phyloP scores from a whole-genome alignment of 345 rosid genomes.

The Raphanus raphanistrum region DNA sequence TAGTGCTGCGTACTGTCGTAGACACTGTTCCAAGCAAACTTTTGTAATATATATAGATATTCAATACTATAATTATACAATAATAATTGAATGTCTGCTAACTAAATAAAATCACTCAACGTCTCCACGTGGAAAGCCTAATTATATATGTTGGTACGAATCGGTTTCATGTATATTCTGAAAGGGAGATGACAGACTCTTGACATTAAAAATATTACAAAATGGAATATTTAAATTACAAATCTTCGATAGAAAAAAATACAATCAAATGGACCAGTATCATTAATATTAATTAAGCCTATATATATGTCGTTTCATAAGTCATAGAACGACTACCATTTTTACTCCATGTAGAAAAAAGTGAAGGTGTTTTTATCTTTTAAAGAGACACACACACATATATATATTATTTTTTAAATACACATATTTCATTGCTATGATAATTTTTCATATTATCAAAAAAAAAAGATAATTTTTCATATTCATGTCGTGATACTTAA shows the following conservation, averaged over 20 bases:
- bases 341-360: neutral
- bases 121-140: slow-evolving; percentile 27
- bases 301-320: neutral
- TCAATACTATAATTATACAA: neutral
- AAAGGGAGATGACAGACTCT: neutral
- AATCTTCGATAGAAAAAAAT: neutral
- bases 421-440: neutral
- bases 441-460: slow-evolving; percentile 1
- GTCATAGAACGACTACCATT: neutral
- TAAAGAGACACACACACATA: no score
- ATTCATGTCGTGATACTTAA: neutral
- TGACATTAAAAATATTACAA: neutral
- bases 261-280: neutral
- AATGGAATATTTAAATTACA: neutral
- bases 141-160: slow-evolving; percentile 12
- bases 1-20: slow-evolving; percentile 22
- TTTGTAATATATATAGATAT: neutral
- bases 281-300: neutral
- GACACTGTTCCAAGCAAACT: slow-evolving; percentile 25
- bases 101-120: neutral
- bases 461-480: neutral
- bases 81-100: no score
- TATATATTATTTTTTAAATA: no score
- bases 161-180: slow-evolving; percentile 20
- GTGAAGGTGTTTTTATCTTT: neutral